Conservation (phyloP, 2,329 filamentous ascomycete genomes). For the Fusarium sp. region DNA sequence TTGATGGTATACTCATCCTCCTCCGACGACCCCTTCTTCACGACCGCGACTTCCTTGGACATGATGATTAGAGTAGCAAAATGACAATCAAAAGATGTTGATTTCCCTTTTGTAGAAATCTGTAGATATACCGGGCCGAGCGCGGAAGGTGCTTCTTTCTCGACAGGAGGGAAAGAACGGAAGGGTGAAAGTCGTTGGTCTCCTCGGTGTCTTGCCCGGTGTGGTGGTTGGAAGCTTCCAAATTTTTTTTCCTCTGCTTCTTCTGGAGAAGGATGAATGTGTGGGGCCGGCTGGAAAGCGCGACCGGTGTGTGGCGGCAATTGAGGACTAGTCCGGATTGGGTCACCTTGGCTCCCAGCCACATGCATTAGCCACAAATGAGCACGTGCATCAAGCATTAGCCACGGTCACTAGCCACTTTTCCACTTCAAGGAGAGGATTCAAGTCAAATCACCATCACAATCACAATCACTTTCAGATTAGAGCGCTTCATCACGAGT, state of each 20-base stretch:
- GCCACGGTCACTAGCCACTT: conserved; percentile 13
- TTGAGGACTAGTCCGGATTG: conserved; percentile 16
- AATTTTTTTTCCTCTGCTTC: conserved; percentile 52
- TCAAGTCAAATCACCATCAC: not conserved
- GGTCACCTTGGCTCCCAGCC: conserved; percentile 6
- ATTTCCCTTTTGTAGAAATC: conserved; percentile 25
- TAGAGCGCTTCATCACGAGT: not conserved
- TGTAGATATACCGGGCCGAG: conserved; percentile 47
- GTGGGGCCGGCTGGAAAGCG: conserved; percentile 44
- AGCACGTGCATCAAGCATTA: not conserved
- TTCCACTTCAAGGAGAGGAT: not conserved
- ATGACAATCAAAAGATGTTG: conserved; percentile 3
- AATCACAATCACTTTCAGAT: not conserved
- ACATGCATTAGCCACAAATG: not conserved
- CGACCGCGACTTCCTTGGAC: conserved; percentile 61
- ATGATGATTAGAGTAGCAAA: conserved; percentile 44
- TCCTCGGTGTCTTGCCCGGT: conserved; percentile 49
- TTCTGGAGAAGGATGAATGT: conserved; percentile 46
- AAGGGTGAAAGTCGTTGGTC: conserved; percentile 44
- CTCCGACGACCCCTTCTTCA: conserved; percentile 53
- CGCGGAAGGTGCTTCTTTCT: conserved; percentile 41
- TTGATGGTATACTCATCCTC: conserved; percentile 90
- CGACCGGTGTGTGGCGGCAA: conserved; percentile 43
- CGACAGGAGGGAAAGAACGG: conserved; percentile 44
- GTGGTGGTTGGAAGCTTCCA: conserved; percentile 48